Conservation (phyloP, 176 grass and related monocot species). For the Carex myosuroides region DNA sequence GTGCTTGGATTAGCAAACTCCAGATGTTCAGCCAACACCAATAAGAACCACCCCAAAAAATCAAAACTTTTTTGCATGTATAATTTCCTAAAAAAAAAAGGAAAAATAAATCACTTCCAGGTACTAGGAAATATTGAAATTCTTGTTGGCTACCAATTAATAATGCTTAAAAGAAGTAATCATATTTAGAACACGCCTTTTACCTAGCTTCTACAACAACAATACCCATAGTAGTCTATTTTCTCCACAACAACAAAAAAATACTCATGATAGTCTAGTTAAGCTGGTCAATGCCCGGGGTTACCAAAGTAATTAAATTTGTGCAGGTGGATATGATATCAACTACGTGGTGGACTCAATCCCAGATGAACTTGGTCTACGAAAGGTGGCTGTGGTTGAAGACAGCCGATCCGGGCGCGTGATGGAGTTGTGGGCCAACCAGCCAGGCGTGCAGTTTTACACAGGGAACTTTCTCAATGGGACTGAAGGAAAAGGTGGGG, state of each 20-base stretch:
- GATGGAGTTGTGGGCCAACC: slow-evolving; percentile 68
- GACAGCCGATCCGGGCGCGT: slow-evolving; percentile 44
- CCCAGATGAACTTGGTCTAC: slow-evolving; percentile 42
- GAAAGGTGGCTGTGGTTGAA: no score
- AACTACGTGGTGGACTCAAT: slow-evolving; percentile 66
- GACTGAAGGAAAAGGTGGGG: slow-evolving; percentile 53
- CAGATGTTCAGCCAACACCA: not conserved
- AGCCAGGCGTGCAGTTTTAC: slow-evolving; percentile 82
- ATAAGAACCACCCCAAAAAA: not conserved
- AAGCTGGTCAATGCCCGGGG: not conserved
- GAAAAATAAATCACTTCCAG: not conserved
- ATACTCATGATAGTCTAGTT: not conserved
- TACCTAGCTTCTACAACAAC: not conserved
- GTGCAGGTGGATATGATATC: slow-evolving; percentile 53
- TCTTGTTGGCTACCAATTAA: not conserved
- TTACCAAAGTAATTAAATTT: not conserved
- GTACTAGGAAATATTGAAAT: not conserved
- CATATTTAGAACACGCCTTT: not conserved
- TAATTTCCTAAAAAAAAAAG: no score
- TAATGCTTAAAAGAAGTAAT: not conserved
- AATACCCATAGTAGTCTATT: not conserved
- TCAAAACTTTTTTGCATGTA: not conserved
- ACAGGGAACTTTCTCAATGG: slow-evolving; percentile 55
- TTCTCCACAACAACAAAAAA: not conserved
- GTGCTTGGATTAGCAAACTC: not conserved